These are phyloP conservation scores for Clitocybe nebularis DNA, from an alignment of 1,284 basidiomycete species.

Conservation along the genomic window DNA sequence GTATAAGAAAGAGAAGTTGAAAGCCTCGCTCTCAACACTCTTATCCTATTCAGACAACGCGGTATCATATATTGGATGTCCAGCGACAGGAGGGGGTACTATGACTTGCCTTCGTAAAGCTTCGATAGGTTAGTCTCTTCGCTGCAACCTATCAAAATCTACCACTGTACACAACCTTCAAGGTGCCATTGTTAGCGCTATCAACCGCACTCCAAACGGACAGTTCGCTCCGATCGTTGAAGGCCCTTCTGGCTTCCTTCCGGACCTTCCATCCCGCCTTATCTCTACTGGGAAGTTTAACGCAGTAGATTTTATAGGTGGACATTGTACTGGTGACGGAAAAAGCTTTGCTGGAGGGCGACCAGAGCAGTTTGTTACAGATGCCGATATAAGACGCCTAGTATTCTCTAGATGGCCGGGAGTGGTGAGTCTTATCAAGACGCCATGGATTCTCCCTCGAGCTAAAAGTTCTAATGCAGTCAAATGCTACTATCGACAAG, in stretches of 20 bases:
- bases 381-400: constrained; percentile 34
- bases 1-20: no score
- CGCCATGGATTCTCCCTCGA: neutral
- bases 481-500: constrained; percentile 32
- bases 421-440: constrained; percentile 26
- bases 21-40: no score
- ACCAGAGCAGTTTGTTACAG: constrained; percentile 35
- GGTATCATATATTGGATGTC: constrained; percentile 30
- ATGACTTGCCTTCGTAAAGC: constrained; percentile 38
- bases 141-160: no score
- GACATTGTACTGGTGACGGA: constrained; percentile 43
- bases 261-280: constrained; percentile 38
- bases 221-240: constrained; percentile 35
- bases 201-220: constrained; percentile 32
- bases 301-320: constrained; percentile 37
- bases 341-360: constrained; percentile 36
- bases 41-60: constrained; percentile 28
- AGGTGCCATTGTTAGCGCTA: constrained; percentile 35
- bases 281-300: constrained; percentile 34
- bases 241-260: constrained; percentile 33
- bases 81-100: constrained; percentile 22
- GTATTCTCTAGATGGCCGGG: constrained; percentile 36
- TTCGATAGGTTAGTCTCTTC: constrained; percentile 28
- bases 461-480: constrained; percentile 21
- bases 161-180: no score